Conservation (phyloP, 805 yeast genomes). For the Cyberlindnera misumaiensis region DNA sequence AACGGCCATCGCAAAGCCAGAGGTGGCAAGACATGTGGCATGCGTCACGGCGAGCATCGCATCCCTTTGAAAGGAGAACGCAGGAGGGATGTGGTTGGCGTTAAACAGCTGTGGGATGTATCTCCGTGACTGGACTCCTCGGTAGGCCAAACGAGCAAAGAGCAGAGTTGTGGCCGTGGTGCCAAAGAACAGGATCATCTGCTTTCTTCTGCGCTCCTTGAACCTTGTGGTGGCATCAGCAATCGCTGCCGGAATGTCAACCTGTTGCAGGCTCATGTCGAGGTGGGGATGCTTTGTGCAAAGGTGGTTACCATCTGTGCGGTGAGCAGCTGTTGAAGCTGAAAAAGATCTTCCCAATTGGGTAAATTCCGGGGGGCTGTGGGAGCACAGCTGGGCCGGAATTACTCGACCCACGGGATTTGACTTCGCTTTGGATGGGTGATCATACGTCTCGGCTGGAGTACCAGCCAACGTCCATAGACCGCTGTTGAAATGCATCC, state of each 20-base stretch:
- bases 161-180: constrained; percentile 67
- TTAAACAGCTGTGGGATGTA: constrained; percentile 68
- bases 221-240: constrained; percentile 11
- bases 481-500: constrained; percentile 39
- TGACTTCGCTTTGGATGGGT: too few relatives aligned
- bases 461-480: too few relatives aligned
- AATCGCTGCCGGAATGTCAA: constrained; percentile 12
- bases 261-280: constrained; percentile 1
- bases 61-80: constrained; percentile 72
- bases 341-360: too few relatives aligned
- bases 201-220: constrained; percentile 51
- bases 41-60: constrained; percentile 81
- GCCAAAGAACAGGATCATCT: constrained; percentile 65
- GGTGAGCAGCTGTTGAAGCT: too few relatives aligned
- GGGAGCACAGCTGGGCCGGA: too few relatives aligned
- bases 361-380: too few relatives aligned
- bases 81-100: constrained; percentile 81
- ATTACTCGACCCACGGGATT: too few relatives aligned
- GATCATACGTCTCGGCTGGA: too few relatives aligned
- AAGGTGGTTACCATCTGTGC: too few relatives aligned
- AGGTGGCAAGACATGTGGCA: constrained; percentile 68
- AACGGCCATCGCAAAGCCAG: constrained; percentile 64
- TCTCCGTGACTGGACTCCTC: constrained; percentile 66
- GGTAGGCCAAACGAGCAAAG: constrained; percentile 67
- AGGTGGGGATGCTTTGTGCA: background rate